Conservation (phyloP, 2,329 filamentous ascomycete genomes). For the Curvularia eragrostidis region DNA sequence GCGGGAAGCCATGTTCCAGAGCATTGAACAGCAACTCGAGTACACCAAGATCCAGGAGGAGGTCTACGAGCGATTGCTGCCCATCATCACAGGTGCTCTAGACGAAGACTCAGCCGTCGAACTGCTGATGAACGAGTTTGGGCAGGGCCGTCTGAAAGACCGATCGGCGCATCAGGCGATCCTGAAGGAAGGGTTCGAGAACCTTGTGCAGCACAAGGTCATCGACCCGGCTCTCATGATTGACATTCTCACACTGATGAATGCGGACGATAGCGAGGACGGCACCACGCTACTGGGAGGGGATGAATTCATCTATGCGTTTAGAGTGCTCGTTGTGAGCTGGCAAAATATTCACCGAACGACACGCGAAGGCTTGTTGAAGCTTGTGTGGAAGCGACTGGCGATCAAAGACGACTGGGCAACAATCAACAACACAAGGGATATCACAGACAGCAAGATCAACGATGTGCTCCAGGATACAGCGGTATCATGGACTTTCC, state of each 20-base stretch:
- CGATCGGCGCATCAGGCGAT: constrained; percentile 72
- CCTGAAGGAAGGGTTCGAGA: constrained; percentile 72
- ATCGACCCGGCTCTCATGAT: constrained; percentile 67
- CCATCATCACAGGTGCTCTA: constrained; percentile 72
- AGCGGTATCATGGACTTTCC: constrained; percentile 71
- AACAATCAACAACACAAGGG: constrained; percentile 75
- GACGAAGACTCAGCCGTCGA: constrained; percentile 81
- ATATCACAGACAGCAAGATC: constrained; percentile 74
- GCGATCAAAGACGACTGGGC: constrained; percentile 87
- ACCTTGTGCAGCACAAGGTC: constrained; percentile 73
- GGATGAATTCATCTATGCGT: constrained; percentile 76
- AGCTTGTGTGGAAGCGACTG: constrained; percentile 86
- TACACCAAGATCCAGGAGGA: constrained; percentile 81
- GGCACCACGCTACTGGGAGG: constrained; percentile 54
- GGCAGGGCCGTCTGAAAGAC: constrained; percentile 60
- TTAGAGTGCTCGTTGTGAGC: constrained; percentile 63
- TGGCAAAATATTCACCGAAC: constrained; percentile 59
- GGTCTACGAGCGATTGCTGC: constrained; percentile 73
- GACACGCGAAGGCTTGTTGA: constrained; percentile 58
- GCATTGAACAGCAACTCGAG: constrained; percentile 66
- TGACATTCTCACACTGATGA: constrained; percentile 81
- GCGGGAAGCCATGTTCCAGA: constrained; percentile 38
- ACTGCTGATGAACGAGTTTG: constrained; percentile 73
- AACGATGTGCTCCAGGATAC: constrained; percentile 66
- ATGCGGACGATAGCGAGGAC: constrained; percentile 55